Conservation (phyloP, 202 grass and related monocot species). For the Schoenoplectus tabernaemontani region DNA sequence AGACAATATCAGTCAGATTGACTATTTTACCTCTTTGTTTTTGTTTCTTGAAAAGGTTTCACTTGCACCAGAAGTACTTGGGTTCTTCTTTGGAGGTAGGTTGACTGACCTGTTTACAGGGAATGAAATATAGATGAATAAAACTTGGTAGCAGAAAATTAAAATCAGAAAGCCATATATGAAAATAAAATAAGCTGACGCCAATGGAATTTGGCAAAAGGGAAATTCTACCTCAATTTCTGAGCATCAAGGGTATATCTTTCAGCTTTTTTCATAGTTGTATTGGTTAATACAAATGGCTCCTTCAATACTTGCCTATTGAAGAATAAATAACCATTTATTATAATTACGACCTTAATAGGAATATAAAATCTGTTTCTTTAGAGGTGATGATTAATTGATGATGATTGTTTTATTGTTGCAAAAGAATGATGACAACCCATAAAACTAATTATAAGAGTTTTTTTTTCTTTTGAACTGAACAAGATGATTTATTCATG, state of each 20-base stretch:
- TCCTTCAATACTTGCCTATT: slow-evolving; percentile 26
- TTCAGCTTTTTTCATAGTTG: slow-evolving; percentile 20
- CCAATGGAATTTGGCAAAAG: slow-evolving; percentile 4
- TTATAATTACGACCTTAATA: neutral
- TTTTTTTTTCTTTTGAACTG: neutral
- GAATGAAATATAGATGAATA: neutral
- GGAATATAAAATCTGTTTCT: neutral
- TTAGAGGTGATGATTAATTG: too few species aligned
- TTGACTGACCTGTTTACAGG: slow-evolving; percentile 40
- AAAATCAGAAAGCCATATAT: neutral
- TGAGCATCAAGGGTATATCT: slow-evolving; percentile 8
- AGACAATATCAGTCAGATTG: neutral
- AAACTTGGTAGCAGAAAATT: neutral
- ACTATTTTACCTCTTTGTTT: slow-evolving; percentile 44
- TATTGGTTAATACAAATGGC: slow-evolving; percentile 22
- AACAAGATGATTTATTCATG: neutral
- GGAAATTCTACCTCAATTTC: slow-evolving; percentile 33
- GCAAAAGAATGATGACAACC: neutral
- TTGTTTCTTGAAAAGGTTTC: slow-evolving; percentile 36
- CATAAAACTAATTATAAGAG: neutral
- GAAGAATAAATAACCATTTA: neutral
- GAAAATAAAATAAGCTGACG: neutral
- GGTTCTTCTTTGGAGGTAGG: slow-evolving; percentile 49
- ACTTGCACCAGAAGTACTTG: slow-evolving; percentile 34
- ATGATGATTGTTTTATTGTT: neutral